Conservation (phyloP, 106 monocot genomes). For the Dactylorhiza incarnata region DNA sequence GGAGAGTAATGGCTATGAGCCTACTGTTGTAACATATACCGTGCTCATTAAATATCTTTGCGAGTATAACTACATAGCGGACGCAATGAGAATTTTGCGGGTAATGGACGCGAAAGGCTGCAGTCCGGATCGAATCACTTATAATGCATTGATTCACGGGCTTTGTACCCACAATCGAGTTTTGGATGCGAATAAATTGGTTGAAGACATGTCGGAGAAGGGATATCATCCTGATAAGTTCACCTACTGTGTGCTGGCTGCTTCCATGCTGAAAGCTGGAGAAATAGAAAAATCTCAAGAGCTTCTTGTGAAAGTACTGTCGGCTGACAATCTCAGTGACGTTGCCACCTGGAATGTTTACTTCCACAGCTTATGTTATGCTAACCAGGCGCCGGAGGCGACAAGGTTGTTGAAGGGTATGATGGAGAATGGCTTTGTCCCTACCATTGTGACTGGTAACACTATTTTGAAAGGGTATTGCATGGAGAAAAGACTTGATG, state of each 20-base stretch:
- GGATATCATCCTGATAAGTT: slow-evolving; percentile 32
- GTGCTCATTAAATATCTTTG: slow-evolving; percentile 43
- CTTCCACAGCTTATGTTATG: slow-evolving; percentile 42
- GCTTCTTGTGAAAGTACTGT: slow-evolving; percentile 14
- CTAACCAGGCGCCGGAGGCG: slow-evolving; percentile 19
- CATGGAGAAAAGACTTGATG: slow-evolving; percentile 25
- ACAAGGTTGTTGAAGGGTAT: slow-evolving; percentile 13
- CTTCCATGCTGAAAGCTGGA: slow-evolving; percentile 36
- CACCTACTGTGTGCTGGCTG: slow-evolving; percentile 29
- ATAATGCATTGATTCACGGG: slow-evolving; percentile 36
- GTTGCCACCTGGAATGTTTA: slow-evolving; percentile 42
- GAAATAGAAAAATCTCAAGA: slow-evolving; percentile 19
- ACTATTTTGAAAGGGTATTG: slow-evolving; percentile 49
- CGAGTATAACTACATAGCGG: slow-evolving; percentile 15
- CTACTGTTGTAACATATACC: slow-evolving; percentile 45
- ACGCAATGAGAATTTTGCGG: slow-evolving; percentile 26
- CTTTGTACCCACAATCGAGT: slow-evolving; percentile 20
- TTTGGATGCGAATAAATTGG: slow-evolving; percentile 27
- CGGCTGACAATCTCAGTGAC: slow-evolving; percentile 17
- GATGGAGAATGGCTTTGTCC: slow-evolving; percentile 24
- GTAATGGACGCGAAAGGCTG: slow-evolving; percentile 27
- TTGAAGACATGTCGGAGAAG: slow-evolving; percentile 22
- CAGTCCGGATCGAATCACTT: slow-evolving; percentile 35
- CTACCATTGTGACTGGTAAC: slow-evolving; percentile 37
- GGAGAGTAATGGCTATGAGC: slow-evolving; percentile 24